A percentile compares a stretch with the other conserved stretches of the same genome.
Conservation (phyloP, 192 early-diverging fungal species). For the Allomyces macrogynus region DNA sequence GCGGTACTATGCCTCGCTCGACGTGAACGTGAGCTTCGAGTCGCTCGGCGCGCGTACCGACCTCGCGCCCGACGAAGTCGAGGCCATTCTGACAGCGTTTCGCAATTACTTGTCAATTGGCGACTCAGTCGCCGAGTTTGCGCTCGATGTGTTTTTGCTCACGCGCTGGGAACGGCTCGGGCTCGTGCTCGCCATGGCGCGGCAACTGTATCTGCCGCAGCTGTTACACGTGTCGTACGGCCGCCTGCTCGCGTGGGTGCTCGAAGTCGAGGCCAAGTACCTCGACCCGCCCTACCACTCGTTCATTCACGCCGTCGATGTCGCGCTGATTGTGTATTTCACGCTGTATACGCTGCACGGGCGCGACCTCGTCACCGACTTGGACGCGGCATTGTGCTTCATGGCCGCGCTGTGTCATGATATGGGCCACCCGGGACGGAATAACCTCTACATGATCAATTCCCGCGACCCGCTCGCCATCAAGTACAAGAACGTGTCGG, state of each 20-base stretch:
- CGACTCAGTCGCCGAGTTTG: background rate
- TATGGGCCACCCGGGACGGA: background rate
- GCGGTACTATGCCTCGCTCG: too few relatives aligned
- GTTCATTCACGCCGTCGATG: background rate
- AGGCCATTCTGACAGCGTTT: too few relatives aligned
- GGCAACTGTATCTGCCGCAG: background rate
- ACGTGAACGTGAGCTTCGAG: too few relatives aligned
- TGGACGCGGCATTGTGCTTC: background rate
- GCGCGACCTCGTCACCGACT: background rate
- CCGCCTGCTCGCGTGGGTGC: background rate
- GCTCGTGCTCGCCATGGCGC: background rate
- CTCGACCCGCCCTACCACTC: background rate
- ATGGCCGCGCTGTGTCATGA: background rate
- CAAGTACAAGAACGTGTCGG: background rate
- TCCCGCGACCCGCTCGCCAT: background rate
- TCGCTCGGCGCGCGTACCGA: too few relatives aligned
- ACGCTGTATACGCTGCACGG: background rate
- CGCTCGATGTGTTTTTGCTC: background rate
- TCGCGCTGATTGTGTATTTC: background rate
- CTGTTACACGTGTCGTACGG: background rate
- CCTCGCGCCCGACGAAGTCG: too few relatives aligned
- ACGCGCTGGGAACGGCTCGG: background rate
- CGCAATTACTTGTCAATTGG: too few relatives aligned
- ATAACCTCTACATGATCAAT: background rate
- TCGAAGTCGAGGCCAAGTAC: background rate